These are phyloP conservation scores for Mycena haematopus DNA, from an alignment of 768 basidiomycete genomes.

Conservation along the genomic window DNA sequence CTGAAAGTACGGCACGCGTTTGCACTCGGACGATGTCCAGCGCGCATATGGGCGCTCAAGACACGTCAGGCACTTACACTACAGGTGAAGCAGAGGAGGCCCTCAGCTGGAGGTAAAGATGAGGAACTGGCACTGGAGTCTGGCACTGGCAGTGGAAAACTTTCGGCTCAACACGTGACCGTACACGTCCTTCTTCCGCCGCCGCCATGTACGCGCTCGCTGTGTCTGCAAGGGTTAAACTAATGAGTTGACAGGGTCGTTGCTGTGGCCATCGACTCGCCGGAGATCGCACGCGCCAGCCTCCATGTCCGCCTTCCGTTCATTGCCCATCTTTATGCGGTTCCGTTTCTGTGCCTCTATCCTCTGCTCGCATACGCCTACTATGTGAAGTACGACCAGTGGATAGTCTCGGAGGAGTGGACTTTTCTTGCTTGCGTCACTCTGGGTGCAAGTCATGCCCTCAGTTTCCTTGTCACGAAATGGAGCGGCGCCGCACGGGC, in stretches of 20 bases:
- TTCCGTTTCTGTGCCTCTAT: constrained; percentile 82
- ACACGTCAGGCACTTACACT: too few relatives aligned
- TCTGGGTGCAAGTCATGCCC: constrained; percentile 85
- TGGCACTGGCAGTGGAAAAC: too few relatives aligned
- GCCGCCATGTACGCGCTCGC: constrained; percentile 26
- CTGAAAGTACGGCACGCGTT: too few relatives aligned
- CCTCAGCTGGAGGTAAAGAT: too few relatives aligned
- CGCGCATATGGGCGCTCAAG: too few relatives aligned
- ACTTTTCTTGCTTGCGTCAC: constrained; percentile 91
- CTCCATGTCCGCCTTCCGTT: constrained; percentile 72
- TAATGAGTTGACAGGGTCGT: constrained; percentile 40
- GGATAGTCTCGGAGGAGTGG: constrained; percentile 96
- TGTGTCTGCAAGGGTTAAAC: not conserved
- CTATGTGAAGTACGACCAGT: constrained; percentile 87
- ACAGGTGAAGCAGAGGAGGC: too few relatives aligned
- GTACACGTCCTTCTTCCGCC: constrained; percentile 15
- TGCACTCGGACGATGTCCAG: too few relatives aligned
- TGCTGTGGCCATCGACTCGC: constrained; percentile 61
- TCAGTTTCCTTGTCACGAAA: constrained; percentile 89
- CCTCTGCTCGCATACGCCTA: constrained; percentile 91
- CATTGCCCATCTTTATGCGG: constrained; percentile 73
- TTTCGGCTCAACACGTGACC: constrained; percentile 4
- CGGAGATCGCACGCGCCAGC: constrained; percentile 72
- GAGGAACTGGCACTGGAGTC: too few relatives aligned
- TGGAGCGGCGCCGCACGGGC: constrained; percentile 87